Conservation (phyloP, 495 filamentous ascomycete species). For the Xylaria flabelliformis region DNA sequence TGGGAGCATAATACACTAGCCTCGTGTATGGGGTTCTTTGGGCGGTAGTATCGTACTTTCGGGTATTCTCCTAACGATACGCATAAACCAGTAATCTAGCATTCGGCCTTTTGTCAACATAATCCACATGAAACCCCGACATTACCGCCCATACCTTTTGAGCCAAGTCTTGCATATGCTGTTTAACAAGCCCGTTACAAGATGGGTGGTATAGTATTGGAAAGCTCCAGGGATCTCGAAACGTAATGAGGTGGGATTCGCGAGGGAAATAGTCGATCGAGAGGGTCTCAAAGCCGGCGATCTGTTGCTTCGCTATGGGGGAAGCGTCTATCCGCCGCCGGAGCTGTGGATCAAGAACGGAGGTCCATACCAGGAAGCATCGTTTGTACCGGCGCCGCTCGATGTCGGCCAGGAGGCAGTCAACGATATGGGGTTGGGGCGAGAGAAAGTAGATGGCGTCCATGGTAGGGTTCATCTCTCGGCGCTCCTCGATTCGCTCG, state of each 20-base stretch:
- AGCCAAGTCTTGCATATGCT: conserved; percentile 81
- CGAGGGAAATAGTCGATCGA: conserved; percentile 87
- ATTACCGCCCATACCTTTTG: conserved; percentile 70
- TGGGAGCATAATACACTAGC: conserved; percentile 84
- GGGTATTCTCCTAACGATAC: conserved; percentile 87
- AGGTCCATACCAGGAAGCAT: conserved; percentile 82
- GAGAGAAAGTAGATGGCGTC: conserved; percentile 93
- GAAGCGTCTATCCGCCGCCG: conserved; percentile 50
- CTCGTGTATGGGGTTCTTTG: conserved; percentile 77
- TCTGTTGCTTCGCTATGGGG: conserved; percentile 68
- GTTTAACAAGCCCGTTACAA: conserved; percentile 81
- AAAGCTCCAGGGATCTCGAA: conserved; percentile 94
- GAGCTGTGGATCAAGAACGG: conserved; percentile 50
- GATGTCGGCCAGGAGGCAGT: conserved; percentile 92
- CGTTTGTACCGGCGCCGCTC: conserved; percentile 78
- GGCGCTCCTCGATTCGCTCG: conserved; percentile 85
- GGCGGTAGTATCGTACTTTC: conserved; percentile 86
- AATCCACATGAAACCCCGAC: not conserved
- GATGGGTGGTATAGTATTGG: conserved; percentile 88
- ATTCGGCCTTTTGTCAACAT: conserved; percentile 18
- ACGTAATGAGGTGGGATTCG: conserved; percentile 90
- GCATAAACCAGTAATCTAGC: conserved; percentile 81
- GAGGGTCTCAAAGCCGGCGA: conserved; percentile 73
- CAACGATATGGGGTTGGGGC: conserved; percentile 82
- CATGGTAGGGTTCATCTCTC: conserved; percentile 81